Evolutionary conservation across 345 rosid species (phyloP).

Genomic region (Excoecaria agallocha): DNA sequence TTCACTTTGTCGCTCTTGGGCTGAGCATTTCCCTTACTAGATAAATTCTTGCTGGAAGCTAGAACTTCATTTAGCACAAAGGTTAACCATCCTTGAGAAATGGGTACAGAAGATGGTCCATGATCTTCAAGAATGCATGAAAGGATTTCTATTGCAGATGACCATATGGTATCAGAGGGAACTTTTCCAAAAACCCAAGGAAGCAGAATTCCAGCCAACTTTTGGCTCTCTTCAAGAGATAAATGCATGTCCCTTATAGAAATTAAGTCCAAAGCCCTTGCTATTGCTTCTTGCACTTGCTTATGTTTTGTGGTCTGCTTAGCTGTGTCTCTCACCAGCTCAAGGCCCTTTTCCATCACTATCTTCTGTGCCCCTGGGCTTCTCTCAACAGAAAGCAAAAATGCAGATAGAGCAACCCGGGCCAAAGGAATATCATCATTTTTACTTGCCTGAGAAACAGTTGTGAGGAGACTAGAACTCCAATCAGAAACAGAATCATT

Average conservation of each 20-base stretch:
- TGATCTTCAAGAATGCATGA: slow-evolving; percentile 75
- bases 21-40: slow-evolving; percentile 51
- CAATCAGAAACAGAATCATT: slow-evolving; percentile 85
- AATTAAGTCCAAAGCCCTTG: slow-evolving; percentile 79
- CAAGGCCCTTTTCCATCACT: slow-evolving; percentile 84
- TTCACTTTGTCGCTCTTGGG: slow-evolving; percentile 63
- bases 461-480: slow-evolving; percentile 88
- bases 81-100: slow-evolving; percentile 97
- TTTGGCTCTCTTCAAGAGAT: slow-evolving; percentile 87
- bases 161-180: slow-evolving; percentile 54
- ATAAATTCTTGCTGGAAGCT: slow-evolving; percentile 48
- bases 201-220: slow-evolving; percentile 82
- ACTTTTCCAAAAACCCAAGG: slow-evolving; percentile 70
- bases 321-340: slow-evolving; percentile 71
- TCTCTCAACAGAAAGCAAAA: slow-evolving; percentile 81
- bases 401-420: slow-evolving; percentile 78
- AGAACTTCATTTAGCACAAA: slow-evolving; percentile 63
- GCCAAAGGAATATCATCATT: slow-evolving; percentile 82
- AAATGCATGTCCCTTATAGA: slow-evolving; percentile 58
- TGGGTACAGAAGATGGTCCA: slow-evolving; percentile 67
- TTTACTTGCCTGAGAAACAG: slow-evolving; percentile 70
- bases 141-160: slow-evolving; percentile 76
- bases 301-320: slow-evolving; percentile 62
- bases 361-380: slow-evolving; percentile 58
- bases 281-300: slow-evolving; percentile 79